Percentiles rank a stretch among this genome's conserved stretches.
These are phyloP conservation scores for Fraxinus platypoda DNA, from an alignment of 305 asterid species.

Conservation along the genomic window DNA sequence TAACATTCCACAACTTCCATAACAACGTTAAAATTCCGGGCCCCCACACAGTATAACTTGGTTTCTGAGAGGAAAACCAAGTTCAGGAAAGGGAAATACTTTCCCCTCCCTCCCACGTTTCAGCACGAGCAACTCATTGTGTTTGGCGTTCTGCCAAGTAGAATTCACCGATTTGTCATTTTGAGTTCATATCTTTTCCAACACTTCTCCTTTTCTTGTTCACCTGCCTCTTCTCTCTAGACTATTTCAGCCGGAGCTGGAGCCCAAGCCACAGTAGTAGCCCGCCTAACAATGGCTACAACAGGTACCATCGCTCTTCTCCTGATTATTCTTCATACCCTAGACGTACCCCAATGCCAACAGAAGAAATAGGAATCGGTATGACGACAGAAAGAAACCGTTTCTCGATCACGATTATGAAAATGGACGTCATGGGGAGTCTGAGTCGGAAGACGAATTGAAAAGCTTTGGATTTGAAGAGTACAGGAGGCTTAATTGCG, in stretches of 20 bases:
- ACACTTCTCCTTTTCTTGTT: neutral
- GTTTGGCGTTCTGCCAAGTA: neutral
- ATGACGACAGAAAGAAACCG: conserved; percentile 34
- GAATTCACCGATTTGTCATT: neutral
- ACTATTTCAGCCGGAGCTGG: neutral
- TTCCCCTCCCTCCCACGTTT: neutral
- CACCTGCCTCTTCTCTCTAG: neutral
- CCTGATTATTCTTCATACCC: conserved; percentile 65
- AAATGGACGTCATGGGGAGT: conserved; percentile 36
- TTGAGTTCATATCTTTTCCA: neutral
- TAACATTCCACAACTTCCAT: neutral
- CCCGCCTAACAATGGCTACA: neutral
- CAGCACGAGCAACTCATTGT: neutral
- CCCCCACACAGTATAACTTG: neutral
- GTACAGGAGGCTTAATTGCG: conserved; percentile 74
- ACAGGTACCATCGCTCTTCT: conserved; percentile 60
- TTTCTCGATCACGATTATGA: conserved; percentile 64
- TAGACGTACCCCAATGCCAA: conserved; percentile 34
- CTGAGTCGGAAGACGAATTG: conserved; percentile 82
- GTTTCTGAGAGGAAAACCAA: neutral
- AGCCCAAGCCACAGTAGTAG: neutral
- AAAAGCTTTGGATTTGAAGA: conserved; percentile 72
- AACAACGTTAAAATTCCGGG: neutral
- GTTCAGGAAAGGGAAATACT: neutral
- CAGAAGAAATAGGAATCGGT: conserved; percentile 23